phyloP scores from a whole-genome alignment of 345 rosid genomes.

The Eucalyptus polyanthemos region DNA sequence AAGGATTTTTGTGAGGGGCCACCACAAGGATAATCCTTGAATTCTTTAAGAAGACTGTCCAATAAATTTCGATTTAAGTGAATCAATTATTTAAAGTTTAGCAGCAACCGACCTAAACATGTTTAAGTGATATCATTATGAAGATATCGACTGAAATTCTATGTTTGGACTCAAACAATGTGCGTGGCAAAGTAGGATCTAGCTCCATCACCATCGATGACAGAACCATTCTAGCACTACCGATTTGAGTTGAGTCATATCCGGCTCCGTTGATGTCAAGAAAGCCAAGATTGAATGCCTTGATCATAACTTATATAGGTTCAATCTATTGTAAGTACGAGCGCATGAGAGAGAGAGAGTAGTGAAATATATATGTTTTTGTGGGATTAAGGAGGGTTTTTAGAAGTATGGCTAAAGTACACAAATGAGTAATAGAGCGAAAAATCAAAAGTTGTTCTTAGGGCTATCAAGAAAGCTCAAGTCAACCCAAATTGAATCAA shows the following conservation, averaged over 20 bases:
- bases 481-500: too few relatives aligned
- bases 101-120: not conserved
- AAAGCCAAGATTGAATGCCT: not conserved
- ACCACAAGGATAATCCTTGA: not conserved
- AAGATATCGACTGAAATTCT: not conserved
- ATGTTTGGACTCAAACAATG: not conserved
- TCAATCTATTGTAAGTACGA: not conserved
- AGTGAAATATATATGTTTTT: not conserved
- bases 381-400: not conserved
- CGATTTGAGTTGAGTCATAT: not conserved
- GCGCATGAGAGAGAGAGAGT: not conserved
- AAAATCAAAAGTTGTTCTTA: not conserved
- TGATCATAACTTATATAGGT: not conserved
- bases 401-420: not conserved
- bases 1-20: not conserved
- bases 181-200: not conserved
- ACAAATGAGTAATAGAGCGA: not conserved
- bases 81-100: not conserved
- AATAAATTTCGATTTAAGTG: not conserved
- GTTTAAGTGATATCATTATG: not conserved
- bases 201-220: not conserved
- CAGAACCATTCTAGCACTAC: not conserved
- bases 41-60: not conserved
- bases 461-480: too few relatives aligned
- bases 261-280: rapidly evolving